phyloP scores from a whole-genome alignment of 495 filamentous ascomycete genomes.

The Parathielavia appendiculata region DNA sequence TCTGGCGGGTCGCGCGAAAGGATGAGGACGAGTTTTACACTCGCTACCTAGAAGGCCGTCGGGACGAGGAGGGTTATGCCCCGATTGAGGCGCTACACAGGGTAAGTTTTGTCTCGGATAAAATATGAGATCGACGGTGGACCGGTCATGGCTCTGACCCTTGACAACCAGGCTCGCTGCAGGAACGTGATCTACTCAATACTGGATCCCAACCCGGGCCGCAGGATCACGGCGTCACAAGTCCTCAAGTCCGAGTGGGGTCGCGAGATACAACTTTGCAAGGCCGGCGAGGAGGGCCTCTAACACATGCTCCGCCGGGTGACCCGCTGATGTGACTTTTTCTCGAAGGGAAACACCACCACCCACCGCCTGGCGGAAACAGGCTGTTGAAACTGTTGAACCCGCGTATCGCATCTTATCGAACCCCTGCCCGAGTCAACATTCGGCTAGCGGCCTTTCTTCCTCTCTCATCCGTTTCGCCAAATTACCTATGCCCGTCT shows the following conservation, averaged over 20 bases:
- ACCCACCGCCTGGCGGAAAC: constrained; percentile 22
- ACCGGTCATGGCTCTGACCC: constrained; percentile 7
- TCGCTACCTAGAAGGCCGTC: constrained; percentile 84
- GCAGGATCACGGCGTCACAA: constrained; percentile 92
- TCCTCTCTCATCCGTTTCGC: neutral
- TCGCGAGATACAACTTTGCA: constrained; percentile 91
- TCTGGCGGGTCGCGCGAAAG: constrained; percentile 93
- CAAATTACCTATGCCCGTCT: too few relatives aligned
- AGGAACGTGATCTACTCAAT: constrained; percentile 99
- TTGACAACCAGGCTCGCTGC: constrained; percentile 69
- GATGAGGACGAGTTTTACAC: constrained; percentile 97
- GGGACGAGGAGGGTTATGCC: constrained; percentile 89
- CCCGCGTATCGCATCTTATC: neutral
- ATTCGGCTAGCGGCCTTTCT: neutral
- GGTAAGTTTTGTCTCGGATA: constrained; percentile 54
- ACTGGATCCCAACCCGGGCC: constrained; percentile 85
- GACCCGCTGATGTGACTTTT: constrained; percentile 6
- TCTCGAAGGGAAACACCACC: constrained; percentile 9
- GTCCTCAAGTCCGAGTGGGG: constrained; percentile 98
- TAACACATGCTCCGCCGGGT: constrained; percentile 38
- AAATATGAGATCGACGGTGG: constrained; percentile 10
- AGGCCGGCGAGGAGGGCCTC: constrained; percentile 86
- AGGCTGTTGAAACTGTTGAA: constrained; percentile 8
- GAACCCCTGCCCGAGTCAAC: neutral
- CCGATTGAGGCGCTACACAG: constrained; percentile 94